Evolutionary conservation across 2,329 filamentous ascomycete species (phyloP).

Genomic region (Exserohilum rostratum): DNA sequence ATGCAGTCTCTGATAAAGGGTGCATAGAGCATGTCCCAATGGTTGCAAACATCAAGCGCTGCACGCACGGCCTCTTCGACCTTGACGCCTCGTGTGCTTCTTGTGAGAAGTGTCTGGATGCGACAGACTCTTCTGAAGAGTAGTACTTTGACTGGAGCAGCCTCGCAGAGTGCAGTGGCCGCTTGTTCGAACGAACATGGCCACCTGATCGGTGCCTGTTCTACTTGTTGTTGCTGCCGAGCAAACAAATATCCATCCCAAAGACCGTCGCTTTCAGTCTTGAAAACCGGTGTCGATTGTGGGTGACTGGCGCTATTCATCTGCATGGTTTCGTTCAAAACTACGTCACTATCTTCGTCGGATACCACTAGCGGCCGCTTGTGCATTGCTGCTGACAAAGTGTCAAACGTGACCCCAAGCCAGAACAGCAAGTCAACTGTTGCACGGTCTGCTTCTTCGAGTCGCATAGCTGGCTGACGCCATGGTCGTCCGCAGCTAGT

Average conservation of each 20-base stretch:
- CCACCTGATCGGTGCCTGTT: constrained; percentile 51
- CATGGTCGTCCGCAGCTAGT: constrained; percentile 20
- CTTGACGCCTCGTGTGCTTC: constrained; percentile 43
- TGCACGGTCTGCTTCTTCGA: constrained; percentile 47
- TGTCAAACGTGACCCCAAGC: constrained; percentile 66
- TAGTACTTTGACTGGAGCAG: constrained; percentile 64
- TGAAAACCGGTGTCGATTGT: background rate
- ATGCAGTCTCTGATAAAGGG: constrained; percentile 61
- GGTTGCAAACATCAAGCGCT: constrained; percentile 58
- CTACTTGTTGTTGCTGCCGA: constrained; percentile 31
- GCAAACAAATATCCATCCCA: constrained; percentile 51
- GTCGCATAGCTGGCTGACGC: constrained; percentile 20
- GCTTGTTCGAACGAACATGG: constrained; percentile 63
- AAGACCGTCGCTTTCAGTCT: constrained; percentile 21
- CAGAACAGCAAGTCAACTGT: constrained; percentile 63
- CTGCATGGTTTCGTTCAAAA: constrained; percentile 20
- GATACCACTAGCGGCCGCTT: constrained; percentile 53
- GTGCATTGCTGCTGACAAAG: constrained; percentile 61
- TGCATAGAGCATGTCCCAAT: constrained; percentile 62
- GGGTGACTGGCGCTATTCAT: constrained; percentile 2
- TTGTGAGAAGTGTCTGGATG: constrained; percentile 60
- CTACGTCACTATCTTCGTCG: constrained; percentile 55
- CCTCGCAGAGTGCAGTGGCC: constrained; percentile 57
- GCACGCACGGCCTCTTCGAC: constrained; percentile 59
- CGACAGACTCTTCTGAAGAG: constrained; percentile 63